Evolutionary conservation across 495 filamentous ascomycete genomes (phyloP).

Genomic region (Oleoguttula mirabilis): DNA sequence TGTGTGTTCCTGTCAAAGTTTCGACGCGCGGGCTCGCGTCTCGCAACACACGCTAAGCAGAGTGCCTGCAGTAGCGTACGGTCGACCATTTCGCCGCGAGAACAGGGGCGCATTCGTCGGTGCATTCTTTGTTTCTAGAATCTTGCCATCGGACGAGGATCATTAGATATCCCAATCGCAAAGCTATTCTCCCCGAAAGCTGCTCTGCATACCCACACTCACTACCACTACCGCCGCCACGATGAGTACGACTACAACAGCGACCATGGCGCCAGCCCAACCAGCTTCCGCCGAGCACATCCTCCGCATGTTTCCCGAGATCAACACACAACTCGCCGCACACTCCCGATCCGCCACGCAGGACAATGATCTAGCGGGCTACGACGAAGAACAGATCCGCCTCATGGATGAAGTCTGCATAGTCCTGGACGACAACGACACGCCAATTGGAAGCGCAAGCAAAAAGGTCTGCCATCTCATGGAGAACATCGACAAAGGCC

Average conservation of each 20-base stretch:
- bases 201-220: too few species aligned
- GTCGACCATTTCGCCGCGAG: too few species aligned
- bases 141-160: too few species aligned
- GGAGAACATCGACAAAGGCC: conserved; percentile 90
- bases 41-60: too few species aligned
- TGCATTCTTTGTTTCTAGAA: background rate
- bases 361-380: conserved; percentile 52
- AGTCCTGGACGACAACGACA: conserved; percentile 82
- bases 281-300: conserved; percentile 77
- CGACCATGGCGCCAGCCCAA: conserved; percentile 28
- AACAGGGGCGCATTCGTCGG: background rate
- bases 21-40: too few species aligned
- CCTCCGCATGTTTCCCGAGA: conserved; percentile 83
- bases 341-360: conserved; percentile 25
- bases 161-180: too few species aligned
- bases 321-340: conserved; percentile 67
- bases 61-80: too few species aligned
- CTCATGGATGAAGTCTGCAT: conserved; percentile 99
- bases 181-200: too few species aligned
- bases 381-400: conserved; percentile 94
- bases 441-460: conserved; percentile 89
- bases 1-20: too few species aligned
- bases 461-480: conserved; percentile 99
- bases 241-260: conserved; percentile 24
- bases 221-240: too few species aligned